Conservation (phyloP, 1,284 basidiomycete genomes). For the Trametes polyzona region DNA sequence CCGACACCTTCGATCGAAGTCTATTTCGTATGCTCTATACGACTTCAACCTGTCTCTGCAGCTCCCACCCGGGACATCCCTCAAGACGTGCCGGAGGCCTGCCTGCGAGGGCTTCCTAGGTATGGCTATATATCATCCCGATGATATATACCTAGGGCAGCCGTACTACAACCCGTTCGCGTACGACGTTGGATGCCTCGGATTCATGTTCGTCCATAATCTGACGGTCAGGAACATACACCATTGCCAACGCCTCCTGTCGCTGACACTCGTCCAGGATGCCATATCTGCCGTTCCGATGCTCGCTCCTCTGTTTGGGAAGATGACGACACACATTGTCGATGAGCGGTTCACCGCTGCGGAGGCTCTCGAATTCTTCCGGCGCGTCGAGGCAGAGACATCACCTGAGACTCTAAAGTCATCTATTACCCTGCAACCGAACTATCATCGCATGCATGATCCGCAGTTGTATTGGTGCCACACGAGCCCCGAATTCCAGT, state of each 20-base stretch:
- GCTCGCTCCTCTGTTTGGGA: background rate
- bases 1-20: background rate
- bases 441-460: background rate
- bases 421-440: background rate
- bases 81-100: background rate
- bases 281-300: background rate
- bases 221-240: background rate
- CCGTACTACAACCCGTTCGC: slow-evolving; percentile 8
- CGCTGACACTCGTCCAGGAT: background rate
- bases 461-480: background rate
- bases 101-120: background rate
- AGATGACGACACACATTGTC: background rate
- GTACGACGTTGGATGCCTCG: background rate
- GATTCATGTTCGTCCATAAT: background rate
- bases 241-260: background rate
- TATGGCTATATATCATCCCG: background rate
- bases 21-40: slow-evolving; percentile 1
- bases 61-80: background rate
- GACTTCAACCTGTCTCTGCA: slow-evolving; percentile 10
- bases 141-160: background rate
- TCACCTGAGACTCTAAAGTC: background rate
- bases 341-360: background rate
- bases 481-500: background rate
- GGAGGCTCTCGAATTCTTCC: background rate
- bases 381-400: background rate